Evolutionary conservation across 345 rosid genomes (phyloP).

Genomic region (Arabidopsis thaliana): TAIR10.1 NC_003070.9:9835001-9835500

Average conservation of each 20-base stretch:
- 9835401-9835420: not conserved
- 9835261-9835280: slow-evolving; percentile 50
- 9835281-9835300: slow-evolving; percentile 50
- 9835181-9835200: slow-evolving; percentile 36
- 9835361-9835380: not conserved
- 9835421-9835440: slow-evolving; percentile 3
- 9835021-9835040: not conserved
- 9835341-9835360: slow-evolving; percentile 9
- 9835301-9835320: slow-evolving; percentile 44
- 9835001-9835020: not conserved
- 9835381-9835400: not conserved
- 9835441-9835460: slow-evolving; percentile 4
- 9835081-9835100: slow-evolving; percentile 18
- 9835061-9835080: slow-evolving; percentile 2
- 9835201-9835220: slow-evolving; percentile 50
- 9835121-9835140: slow-evolving; percentile 47
- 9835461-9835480: not conserved
- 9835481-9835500: not conserved
- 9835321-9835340: slow-evolving; percentile 6
- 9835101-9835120: slow-evolving; percentile 1
- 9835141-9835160: slow-evolving; percentile 47
- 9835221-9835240: slow-evolving; percentile 46
- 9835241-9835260: slow-evolving; percentile 48
- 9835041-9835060: slow-evolving; percentile 8
- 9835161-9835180: slow-evolving; percentile 31